phyloP scores from a whole-genome alignment of 345 rosid genomes.

The Linum lewisii region DNA sequence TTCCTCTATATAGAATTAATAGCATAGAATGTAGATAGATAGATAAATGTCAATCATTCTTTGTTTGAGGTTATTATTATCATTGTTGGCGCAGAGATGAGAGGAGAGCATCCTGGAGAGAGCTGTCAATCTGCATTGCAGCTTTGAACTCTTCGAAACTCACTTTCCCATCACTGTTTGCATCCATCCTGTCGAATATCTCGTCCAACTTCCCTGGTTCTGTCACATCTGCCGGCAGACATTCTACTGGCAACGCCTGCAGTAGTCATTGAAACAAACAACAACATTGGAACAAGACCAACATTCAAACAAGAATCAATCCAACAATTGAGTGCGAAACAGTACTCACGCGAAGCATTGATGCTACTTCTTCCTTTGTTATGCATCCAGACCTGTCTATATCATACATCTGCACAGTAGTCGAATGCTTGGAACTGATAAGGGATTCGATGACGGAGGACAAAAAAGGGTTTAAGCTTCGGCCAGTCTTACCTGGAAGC shows the following conservation, averaged over 20 bases:
- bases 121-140: conserved; percentile 62
- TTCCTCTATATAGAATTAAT: too few species aligned
- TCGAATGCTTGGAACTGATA: neutral
- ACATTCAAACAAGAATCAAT: too few species aligned
- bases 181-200: conserved; percentile 57
- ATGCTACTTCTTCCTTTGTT: conserved; percentile 59
- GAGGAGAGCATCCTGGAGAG: conserved; percentile 51
- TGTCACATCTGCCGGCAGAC: conserved; percentile 48
- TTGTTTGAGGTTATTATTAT: neutral
- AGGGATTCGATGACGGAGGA: too few species aligned
- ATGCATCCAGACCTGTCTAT: conserved; percentile 61
- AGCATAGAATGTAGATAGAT: too few species aligned
- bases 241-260: conserved; percentile 63
- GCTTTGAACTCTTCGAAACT: conserved; percentile 65
- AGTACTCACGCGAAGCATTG: conserved; percentile 53
- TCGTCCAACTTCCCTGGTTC: conserved; percentile 60
- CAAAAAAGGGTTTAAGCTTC: neutral
- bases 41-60: neutral
- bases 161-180: conserved; percentile 56
- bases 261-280: neutral
- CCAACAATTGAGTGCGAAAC: too few species aligned
- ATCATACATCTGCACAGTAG: conserved; percentile 48
- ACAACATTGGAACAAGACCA: neutral
- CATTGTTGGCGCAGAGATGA: conserved; percentile 51
- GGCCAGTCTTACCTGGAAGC: conserved; percentile 40